Evolutionary conservation across 1,284 basidiomycete genomes (phyloP), one percentile per base, ranked within the genome.

Genomic region (Lentinula novae-zelandiae): DNA sequence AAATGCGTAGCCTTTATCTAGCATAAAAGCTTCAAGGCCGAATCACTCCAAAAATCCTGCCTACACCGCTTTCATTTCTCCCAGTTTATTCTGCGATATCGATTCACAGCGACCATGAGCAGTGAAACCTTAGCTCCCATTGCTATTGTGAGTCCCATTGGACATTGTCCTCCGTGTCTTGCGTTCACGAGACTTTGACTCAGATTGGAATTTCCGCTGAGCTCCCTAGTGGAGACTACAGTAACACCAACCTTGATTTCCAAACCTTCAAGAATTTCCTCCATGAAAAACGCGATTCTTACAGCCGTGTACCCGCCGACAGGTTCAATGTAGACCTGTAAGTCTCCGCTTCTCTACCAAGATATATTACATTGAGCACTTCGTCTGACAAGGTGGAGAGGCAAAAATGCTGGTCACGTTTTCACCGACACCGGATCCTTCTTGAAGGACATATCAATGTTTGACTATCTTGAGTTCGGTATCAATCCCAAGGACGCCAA

Each of bases 391-490:
- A 72, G 70, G 17, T 65, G 67, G 55, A 55, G 60, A 17, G 71
- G 70, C 2, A 55, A 58, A 2, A 63, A 61, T 3, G 31, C 63
- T 1, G 71, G 68, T 2, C 65, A 70, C 52, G 55, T 74, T 39
- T 33, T 62, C 34, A 61, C 69, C 5, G 63, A 70, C 10, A 54
- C 57, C 0, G 75, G 73, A 3, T 62, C 73, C 0, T 76, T 76
- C 55, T 64, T 76, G 36, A 74, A 74, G 57, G 60, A 73, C 38
- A 58, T 71, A 17, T 59, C 67, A 42, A 42, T 62, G 3, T 75
- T 76, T 60, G 75, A 76, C 61, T 54, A 69, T 55, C 20, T 73
- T 8, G 74, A 75, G 58, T 75, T 76, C 51, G 74, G 75, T 0
- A 68, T 75, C 46, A 65, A 69, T 0, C 44, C 60, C 9, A 72